A percentile compares a stretch with the other conserved stretches of the same genome.
phyloP scores from a whole-genome alignment of 108 stramenopile species.

The Nitzschia sp. region DNA sequence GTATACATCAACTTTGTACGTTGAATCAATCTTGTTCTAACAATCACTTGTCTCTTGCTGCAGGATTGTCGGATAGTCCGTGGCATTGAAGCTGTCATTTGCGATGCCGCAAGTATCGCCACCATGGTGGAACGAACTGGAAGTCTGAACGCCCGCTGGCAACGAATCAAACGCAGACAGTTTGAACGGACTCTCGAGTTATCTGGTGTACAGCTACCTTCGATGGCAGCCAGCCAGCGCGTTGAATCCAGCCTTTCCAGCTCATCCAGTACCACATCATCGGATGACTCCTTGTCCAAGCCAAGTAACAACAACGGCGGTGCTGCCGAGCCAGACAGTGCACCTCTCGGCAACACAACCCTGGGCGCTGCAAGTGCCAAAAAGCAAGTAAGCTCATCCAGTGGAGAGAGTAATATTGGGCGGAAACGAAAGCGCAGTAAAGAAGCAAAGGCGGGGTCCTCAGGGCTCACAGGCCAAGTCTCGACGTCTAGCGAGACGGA shows the following conservation, averaged over 20 bases:
- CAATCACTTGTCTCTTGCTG: neutral
- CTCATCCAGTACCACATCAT: constrained; percentile 13
- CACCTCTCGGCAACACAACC: neutral
- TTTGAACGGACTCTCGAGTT: constrained; percentile 23
- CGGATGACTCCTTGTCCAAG: constrained; percentile 2
- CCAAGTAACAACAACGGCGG: neutral
- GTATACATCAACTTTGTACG: constrained; percentile 8
- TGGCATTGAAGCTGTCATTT: constrained; percentile 75
- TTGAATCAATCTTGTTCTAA: neutral
- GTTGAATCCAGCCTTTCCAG: constrained; percentile 30
- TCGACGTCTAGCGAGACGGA: neutral
- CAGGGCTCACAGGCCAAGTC: neutral
- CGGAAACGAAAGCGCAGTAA: neutral
- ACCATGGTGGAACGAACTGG: constrained; percentile 86
- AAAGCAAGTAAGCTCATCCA: constrained; percentile 1
- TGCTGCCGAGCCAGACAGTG: too few species aligned
- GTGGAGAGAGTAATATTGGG: neutral
- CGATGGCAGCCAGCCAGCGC: neutral
- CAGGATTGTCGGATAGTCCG: constrained; percentile 75
- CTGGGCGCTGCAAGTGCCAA: neutral
- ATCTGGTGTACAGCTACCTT: neutral
- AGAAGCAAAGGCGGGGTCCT: neutral
- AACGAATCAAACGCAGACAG: constrained; percentile 70
- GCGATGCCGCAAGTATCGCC: constrained; percentile 77
- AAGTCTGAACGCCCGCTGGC: constrained; percentile 68